A percentile compares a stretch with the other conserved stretches of the same genome.
phyloP scores from a whole-genome alignment of 78 protist genomes.

The Anaeramoeba flamelloides region DNA sequence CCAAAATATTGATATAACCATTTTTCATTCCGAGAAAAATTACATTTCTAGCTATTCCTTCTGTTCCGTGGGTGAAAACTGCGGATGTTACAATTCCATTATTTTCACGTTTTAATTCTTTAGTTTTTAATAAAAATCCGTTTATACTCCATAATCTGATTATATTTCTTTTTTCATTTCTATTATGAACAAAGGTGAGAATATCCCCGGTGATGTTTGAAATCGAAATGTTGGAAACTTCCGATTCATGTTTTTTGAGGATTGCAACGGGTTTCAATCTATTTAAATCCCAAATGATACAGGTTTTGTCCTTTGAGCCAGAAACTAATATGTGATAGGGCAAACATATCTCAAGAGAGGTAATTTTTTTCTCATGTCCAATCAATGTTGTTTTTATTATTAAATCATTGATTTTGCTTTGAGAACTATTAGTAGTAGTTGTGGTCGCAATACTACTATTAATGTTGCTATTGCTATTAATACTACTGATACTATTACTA shows the following conservation, averaged over 20 bases:
- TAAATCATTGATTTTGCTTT: too few species aligned
- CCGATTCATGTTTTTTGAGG: not conserved
- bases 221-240: not conserved
- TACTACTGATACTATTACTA: too few species aligned
- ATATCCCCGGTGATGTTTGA: not conserved
- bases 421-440: too few species aligned
- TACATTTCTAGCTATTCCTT: not conserved
- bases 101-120: too few species aligned
- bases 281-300: not conserved
- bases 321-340: not conserved
- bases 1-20: not conserved
- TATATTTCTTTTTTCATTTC: not conserved
- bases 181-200: not conserved
- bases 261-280: not conserved
- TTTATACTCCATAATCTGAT: not conserved
- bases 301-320: not conserved
- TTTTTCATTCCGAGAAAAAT: not conserved
- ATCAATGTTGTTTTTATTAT: too few species aligned
- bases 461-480: too few species aligned
- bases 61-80: not conserved
- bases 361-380: too few species aligned
- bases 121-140: not conserved
- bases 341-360: too few species aligned
- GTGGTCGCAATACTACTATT: too few species aligned
- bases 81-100: not conserved